Conservation (phyloP, 192 early-diverging fungal species). For the Haplosporangium gracile region DNA sequence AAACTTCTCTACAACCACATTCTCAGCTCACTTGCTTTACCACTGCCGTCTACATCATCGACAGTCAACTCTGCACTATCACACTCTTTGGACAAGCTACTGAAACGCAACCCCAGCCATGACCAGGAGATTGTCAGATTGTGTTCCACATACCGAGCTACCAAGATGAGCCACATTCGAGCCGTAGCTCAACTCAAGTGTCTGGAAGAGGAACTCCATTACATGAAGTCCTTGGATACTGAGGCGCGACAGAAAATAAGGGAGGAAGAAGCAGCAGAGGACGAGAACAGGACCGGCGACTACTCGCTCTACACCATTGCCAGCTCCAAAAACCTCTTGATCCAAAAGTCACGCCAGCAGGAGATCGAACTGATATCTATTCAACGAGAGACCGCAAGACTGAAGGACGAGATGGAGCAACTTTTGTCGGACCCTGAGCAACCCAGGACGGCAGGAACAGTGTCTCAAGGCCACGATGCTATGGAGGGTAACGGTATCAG, state of each 20-base stretch:
- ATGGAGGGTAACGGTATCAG: neutral
- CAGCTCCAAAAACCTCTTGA: slow-evolving; percentile 24
- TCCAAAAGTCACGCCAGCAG: slow-evolving; percentile 36
- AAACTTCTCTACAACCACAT: slow-evolving; percentile 5
- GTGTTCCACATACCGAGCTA: slow-evolving; percentile 49
- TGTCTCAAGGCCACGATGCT: neutral
- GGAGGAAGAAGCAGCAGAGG: neutral
- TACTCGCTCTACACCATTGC: slow-evolving; percentile 30
- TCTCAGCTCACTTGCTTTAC: neutral
- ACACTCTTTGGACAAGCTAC: neutral
- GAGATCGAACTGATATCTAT: slow-evolving; percentile 51
- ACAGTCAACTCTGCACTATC: neutral
- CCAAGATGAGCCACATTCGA: slow-evolving; percentile 53
- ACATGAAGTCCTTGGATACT: slow-evolving; percentile 31
- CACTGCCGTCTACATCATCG: neutral
- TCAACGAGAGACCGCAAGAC: slow-evolving; percentile 31
- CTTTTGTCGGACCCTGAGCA: slow-evolving; percentile 34
- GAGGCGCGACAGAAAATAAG: slow-evolving; percentile 5
- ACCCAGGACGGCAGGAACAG: neutral
- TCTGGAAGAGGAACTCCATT: slow-evolving; percentile 30
- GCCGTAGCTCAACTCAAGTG: slow-evolving; percentile 46
- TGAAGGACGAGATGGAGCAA: slow-evolving; percentile 45
- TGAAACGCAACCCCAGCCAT: slow-evolving; percentile 25
- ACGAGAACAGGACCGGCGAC: slow-evolving; percentile 14
- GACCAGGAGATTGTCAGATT: slow-evolving; percentile 39